Evolutionary conservation across 2,329 filamentous ascomycete genomes (phyloP).

Genomic region (Trichoderma arundinaceum): DNA sequence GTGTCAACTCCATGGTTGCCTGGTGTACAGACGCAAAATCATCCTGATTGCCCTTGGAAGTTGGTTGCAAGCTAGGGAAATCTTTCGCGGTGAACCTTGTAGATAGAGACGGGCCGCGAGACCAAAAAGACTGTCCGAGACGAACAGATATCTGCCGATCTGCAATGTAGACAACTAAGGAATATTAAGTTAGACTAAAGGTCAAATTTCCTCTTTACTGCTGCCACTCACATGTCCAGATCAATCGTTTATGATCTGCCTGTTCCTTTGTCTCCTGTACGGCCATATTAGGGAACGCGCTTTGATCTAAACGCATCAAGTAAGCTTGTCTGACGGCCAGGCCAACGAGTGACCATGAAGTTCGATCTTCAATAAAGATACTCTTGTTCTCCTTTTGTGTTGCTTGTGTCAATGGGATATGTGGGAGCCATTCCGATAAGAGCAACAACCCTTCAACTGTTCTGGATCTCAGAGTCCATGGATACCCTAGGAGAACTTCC

Average conservation of each 20-base stretch:
- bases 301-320: slow-evolving; percentile 10
- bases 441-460: slow-evolving; percentile 13
- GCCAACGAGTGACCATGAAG: slow-evolving; percentile 15
- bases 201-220: not conserved
- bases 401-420: not conserved
- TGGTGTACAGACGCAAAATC: slow-evolving; percentile 19
- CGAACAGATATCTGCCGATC: slow-evolving; percentile 27
- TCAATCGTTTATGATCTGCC: not conserved
- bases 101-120: slow-evolving; percentile 12
- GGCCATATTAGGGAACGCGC: not conserved
- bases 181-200: not conserved
- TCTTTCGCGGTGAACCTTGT: slow-evolving; percentile 8
- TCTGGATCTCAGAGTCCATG: slow-evolving; percentile 1
- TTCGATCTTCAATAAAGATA: slow-evolving; percentile 17
- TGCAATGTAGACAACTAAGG: slow-evolving; percentile 13
- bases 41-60: not conserved
- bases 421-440: slow-evolving; percentile 18
- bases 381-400: not conserved
- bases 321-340: slow-evolving; percentile 19
- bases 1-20: slow-evolving; percentile 15
- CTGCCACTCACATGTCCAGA: slow-evolving; percentile 14
- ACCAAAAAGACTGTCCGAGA: slow-evolving; percentile 23
- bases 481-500: slow-evolving; percentile 4
- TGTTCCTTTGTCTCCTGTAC: slow-evolving; percentile 4
- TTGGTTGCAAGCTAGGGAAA: slow-evolving; percentile 11